Percentiles rank a stretch among this genome's conserved stretches.
phyloP scores from a whole-genome alignment of 768 basidiomycete genomes.

The Suillus bovinus region DNA sequence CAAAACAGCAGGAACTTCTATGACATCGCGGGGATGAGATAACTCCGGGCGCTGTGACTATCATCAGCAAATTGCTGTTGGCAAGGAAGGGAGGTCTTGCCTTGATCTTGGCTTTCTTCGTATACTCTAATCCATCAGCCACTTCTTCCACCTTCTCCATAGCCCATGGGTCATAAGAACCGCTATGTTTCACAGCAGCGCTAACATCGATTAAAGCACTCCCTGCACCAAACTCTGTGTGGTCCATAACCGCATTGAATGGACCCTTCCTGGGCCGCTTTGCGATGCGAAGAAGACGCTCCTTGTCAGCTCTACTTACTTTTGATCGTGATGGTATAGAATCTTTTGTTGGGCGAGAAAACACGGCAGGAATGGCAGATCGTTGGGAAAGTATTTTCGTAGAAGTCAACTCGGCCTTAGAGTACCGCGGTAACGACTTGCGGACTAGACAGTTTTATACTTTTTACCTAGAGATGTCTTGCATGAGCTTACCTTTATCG shows the following conservation, averaged over 20 bases:
- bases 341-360: conserved; percentile 46
- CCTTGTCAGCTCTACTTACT: conserved; percentile 70
- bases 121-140: conserved; percentile 40
- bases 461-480: not conserved
- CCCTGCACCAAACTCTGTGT: conserved; percentile 64
- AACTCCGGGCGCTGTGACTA: conserved; percentile 47
- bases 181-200: conserved; percentile 68
- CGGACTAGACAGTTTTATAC: conserved; percentile 46
- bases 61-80: not conserved
- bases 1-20: conserved; percentile 63
- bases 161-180: conserved; percentile 66
- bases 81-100: conserved; percentile 32
- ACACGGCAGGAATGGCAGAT: conserved; percentile 84
- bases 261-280: conserved; percentile 72
- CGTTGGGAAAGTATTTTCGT: conserved; percentile 81
- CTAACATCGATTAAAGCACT: conserved; percentile 64
- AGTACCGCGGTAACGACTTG: conserved; percentile 55
- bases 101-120: conserved; percentile 50
- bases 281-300: conserved; percentile 71
- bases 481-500: conserved; percentile 52
- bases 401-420: conserved; percentile 57
- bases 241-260: conserved; percentile 70
- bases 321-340: conserved; percentile 28
- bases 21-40: conserved; percentile 48
- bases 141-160: conserved; percentile 37